phyloP scores from a whole-genome alignment of 129 eudicot species.

The Lactuca saligna region DNA sequence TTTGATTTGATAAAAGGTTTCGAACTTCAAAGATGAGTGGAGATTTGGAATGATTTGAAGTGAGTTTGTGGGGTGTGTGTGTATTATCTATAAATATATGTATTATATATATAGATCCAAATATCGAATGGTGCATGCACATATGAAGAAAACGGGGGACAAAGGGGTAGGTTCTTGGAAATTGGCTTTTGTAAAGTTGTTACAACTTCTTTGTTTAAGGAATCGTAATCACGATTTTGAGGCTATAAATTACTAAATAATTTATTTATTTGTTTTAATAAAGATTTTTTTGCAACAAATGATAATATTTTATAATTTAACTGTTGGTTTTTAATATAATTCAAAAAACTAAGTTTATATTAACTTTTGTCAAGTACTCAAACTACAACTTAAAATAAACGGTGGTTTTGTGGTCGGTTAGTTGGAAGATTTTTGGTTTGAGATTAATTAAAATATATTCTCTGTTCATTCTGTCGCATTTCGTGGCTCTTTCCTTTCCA shows the following conservation, averaged over 20 bases:
- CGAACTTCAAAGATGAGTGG: neutral
- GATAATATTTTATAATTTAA: too few relatives aligned
- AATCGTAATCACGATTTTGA: neutral
- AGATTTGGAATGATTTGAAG: constrained; percentile 5
- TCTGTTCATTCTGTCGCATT: constrained; percentile 19
- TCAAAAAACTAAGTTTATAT: too few relatives aligned
- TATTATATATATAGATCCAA: neutral
- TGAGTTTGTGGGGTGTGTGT: constrained; percentile 14
- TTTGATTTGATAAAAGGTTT: neutral
- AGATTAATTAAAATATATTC: constrained; percentile 9
- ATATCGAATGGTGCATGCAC: constrained; percentile 39
- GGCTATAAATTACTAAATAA: neutral
- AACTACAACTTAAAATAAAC: neutral
- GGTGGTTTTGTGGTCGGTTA: constrained; percentile 27
- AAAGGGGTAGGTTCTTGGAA: constrained; percentile 40
- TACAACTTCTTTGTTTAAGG: constrained; percentile 2
- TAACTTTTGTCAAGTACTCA: neutral
- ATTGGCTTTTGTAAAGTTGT: constrained; percentile 41
- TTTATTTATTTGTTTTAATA: neutral
- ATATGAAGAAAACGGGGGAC: constrained; percentile 35
- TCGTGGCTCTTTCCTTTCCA: constrained; percentile 35
- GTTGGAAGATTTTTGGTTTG: constrained; percentile 20
- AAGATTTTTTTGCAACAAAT: neutral
- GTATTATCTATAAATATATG: neutral
- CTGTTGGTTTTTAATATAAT: too few relatives aligned